These are phyloP conservation scores for Solanum megistacrolobum DNA, from an alignment of 257 asterid species.

Conservation along the genomic window DNA sequence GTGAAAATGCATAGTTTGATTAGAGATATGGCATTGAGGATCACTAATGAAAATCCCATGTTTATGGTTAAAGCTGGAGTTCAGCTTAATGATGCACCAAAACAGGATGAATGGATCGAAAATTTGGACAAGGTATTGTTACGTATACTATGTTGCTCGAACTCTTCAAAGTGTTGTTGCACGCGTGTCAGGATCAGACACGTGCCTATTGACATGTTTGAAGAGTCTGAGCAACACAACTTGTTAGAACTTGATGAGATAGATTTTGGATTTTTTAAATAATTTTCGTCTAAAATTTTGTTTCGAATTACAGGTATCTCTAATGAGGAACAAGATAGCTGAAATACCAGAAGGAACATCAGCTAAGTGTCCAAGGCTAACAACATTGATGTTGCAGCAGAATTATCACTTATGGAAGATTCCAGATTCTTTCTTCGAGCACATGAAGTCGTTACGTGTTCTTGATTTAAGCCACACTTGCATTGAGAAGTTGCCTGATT, in stretches of 20 bases:
- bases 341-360: constrained; percentile 4
- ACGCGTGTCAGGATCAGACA: background rate
- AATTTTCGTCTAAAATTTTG: background rate
- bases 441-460: constrained; percentile 12
- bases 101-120: constrained; percentile 12
- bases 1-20: constrained; percentile 27
- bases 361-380: constrained; percentile 16
- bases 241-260: background rate
- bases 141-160: background rate
- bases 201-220: background rate
- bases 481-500: constrained; percentile 13
- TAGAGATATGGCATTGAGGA: constrained; percentile 18
- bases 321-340: constrained; percentile 18
- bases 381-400: constrained; percentile 14
- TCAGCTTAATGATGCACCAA: background rate
- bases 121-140: constrained; percentile 11
- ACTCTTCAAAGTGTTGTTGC: background rate
- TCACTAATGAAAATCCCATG: background rate
- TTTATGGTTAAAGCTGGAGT: constrained; percentile 29
- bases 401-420: constrained; percentile 14
- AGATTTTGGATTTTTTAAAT: background rate
- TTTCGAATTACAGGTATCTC: background rate
- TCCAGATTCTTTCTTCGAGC: constrained; percentile 17
- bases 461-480: constrained; percentile 12
- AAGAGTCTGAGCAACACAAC: background rate